These are phyloP conservation scores for Wickerhamomyces bovis DNA, from an alignment of 805 yeast genomes.

Conservation along the genomic window DNA sequence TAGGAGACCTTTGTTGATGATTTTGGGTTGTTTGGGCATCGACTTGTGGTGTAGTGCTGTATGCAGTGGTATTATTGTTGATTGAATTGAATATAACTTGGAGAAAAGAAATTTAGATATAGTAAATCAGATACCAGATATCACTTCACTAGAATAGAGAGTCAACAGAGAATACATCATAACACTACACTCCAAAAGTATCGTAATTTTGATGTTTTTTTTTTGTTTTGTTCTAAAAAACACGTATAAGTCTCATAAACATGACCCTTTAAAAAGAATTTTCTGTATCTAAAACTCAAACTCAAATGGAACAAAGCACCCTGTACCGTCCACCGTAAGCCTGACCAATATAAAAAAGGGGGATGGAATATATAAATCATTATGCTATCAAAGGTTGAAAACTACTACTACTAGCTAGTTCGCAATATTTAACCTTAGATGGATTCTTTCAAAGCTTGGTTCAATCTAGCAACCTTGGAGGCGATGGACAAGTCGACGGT, in stretches of 20 bases:
- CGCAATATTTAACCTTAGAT: slow-evolving; percentile 45
- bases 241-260: background rate
- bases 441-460: slow-evolving; percentile 82
- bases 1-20: background rate
- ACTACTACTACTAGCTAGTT: background rate
- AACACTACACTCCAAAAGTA: background rate
- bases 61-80: too few species aligned
- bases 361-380: background rate
- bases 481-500: slow-evolving; percentile 91
- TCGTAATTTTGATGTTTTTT: background rate
- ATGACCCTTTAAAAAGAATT: background rate
- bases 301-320: background rate
- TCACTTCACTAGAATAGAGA: too few species aligned
- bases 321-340: background rate
- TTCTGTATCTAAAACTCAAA: too few species aligned
- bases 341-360: background rate
- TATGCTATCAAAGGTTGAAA: background rate
- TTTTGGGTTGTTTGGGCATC: background rate
- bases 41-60: too few species aligned
- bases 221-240: background rate
- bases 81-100: too few species aligned
- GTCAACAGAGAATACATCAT: background rate
- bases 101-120: background rate
- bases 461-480: slow-evolving; percentile 79
- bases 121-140: too few species aligned